These are phyloP conservation scores for Auxenochlorella pyrenoidosa DNA, from an alignment of 139 green algal genomes.

Conservation along the genomic window DNA sequence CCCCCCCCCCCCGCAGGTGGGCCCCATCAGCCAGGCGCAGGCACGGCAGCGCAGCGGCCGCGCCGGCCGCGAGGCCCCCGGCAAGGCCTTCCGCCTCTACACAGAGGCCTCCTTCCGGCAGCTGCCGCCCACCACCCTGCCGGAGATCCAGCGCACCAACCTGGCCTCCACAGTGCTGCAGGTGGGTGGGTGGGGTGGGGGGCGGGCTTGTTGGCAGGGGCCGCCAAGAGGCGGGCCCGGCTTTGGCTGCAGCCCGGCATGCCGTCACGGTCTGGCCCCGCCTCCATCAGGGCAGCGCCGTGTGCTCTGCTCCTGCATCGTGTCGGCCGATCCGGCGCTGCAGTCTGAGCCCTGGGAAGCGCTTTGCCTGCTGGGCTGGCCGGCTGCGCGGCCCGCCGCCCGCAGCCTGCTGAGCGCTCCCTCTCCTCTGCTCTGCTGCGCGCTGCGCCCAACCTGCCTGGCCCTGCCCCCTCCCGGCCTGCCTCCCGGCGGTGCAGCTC, in stretches of 20 bases:
- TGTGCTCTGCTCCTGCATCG: too few relatives aligned
- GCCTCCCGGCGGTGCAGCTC: conserved; percentile 66
- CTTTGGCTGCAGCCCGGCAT: too few relatives aligned
- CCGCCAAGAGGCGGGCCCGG: too few relatives aligned
- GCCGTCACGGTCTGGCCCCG: too few relatives aligned
- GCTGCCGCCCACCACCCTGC: conserved; percentile 71
- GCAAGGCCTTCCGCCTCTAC: conserved; percentile 89
- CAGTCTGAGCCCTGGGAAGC: too few relatives aligned
- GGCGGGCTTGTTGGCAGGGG: too few relatives aligned
- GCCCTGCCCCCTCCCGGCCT: too few relatives aligned
- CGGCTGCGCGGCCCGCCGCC: too few relatives aligned
- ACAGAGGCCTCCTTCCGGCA: conserved; percentile 80
- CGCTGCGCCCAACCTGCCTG: not conserved
- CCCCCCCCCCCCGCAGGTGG: conserved; percentile 67
- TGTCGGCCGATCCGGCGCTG: too few relatives aligned
- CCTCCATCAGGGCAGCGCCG: too few relatives aligned
- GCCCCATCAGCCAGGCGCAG: conserved; percentile 84
- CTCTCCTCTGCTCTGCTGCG: not conserved
- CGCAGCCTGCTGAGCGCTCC: too few relatives aligned
- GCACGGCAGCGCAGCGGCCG: conserved; percentile 86
- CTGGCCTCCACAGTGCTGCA: conserved; percentile 84
- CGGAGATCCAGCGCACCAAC: conserved; percentile 90
- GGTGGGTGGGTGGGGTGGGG: conserved; percentile 4
- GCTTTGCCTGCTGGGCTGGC: too few relatives aligned
- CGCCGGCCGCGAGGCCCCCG: conserved; percentile 82